Base-by-base conservation (phyloP, 495 filamentous ascomycete genomes). In the Hypomontagnella monticulosa region DNA sequence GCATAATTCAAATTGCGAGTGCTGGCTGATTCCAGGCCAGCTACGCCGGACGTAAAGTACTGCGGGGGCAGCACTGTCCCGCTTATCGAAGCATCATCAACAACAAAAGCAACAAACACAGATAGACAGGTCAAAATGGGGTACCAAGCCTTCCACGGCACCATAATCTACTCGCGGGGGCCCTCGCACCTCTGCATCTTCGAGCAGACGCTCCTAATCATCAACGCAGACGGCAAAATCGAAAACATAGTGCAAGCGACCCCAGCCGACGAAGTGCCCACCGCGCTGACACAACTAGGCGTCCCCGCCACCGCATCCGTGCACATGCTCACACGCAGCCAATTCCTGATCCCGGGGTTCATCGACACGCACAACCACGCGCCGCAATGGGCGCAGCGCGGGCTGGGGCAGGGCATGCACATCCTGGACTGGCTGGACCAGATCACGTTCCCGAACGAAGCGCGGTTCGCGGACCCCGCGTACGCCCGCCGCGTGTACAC, bases 281-380 rank as follows among this genome's bases (percentile, higher is more conserved):
- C 48, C 2, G 1, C 27, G 5, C 27, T 67, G 20, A 48, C 65
- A 10, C 43, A 40, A 4, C 43, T 63, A 2, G 32, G 7, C 49
- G 63, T 61, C 27, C 41, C 61, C 12, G 15, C 71, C 30, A 43
- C 69, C 6, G 66, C 36, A 10, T 7, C 5, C 44, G 47, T 82
- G 44, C 79, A 74, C 52, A 63, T 73, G 32, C 80, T 88, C 10
- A 53, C 55, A 0, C 76, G 79, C 1, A 79, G 80, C n/a, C 69
- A 85, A 34, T 85, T 88, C 70, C 63, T 89, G 10, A 81, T 84
- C 47, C 86, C 87, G 0, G 87, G 86, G 9, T 87, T 88, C 70
- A 75, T 88, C 18, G 86, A 88, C 74, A 88, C 85, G 9, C 87
- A 88, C 77, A 88, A 84, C 63, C 86, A 88, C 61, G 87, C 87